phyloP scores from a whole-genome alignment of 2,329 filamentous ascomycete species.

The Elsinoe australis region DNA sequence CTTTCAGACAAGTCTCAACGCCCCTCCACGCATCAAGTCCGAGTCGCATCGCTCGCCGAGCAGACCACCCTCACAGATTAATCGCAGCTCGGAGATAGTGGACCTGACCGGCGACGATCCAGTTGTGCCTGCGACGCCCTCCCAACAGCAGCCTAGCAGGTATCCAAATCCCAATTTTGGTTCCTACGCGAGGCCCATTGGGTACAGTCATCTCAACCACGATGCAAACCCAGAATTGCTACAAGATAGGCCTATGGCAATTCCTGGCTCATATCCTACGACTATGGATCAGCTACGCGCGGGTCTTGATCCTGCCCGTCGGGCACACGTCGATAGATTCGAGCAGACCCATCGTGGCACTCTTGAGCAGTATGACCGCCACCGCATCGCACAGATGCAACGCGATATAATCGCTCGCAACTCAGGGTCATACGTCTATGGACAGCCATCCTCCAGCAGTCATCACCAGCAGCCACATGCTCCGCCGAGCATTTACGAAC shows the following conservation, averaged over 20 bases:
- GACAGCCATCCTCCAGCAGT: background rate
- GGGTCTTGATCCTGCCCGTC: too few species aligned
- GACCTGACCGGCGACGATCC: conserved; percentile 12
- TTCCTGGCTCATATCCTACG: conserved; percentile 1
- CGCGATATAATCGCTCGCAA: too few species aligned
- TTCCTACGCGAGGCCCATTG: background rate
- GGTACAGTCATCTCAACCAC: background rate
- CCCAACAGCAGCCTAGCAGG: background rate
- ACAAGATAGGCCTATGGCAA: background rate
- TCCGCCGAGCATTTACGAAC: conserved; percentile 10
- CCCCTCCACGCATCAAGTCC: conserved; percentile 1
- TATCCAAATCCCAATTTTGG: background rate
- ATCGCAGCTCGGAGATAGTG: conserved; percentile 2
- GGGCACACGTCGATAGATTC: too few species aligned
- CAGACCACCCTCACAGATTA: background rate
- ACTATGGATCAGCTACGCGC: conserved; percentile 1
- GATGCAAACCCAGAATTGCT: too few species aligned
- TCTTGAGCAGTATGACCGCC: too few species aligned
- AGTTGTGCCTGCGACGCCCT: background rate
- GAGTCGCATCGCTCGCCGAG: background rate
- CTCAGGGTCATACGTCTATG: too few species aligned
- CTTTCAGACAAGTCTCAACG: background rate
- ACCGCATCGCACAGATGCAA: too few species aligned
- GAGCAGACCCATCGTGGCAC: too few species aligned
- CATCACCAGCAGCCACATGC: background rate